Base-by-base conservation (phyloP, 768 basidiomycete species). In the Lentinula detonsa region DNA sequence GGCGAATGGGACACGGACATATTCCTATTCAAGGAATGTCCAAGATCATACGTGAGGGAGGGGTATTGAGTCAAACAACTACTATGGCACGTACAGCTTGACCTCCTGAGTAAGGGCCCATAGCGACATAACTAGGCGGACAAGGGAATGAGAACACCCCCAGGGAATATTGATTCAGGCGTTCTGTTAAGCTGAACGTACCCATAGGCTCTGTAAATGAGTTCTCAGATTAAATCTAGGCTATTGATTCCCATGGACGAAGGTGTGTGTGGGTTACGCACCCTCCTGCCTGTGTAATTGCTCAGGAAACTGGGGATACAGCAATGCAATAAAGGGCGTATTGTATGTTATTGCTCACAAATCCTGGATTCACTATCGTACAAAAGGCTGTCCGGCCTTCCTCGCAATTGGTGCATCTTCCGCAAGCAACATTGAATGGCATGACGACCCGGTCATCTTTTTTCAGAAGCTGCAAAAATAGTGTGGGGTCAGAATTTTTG, bases 381-480 rank as follows among this genome's bases (percentile, higher is more conserved):
- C 82, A 85, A 67, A 83, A 84, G 0, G 81, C 83, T 5, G 82
- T 81, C 42, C 63, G 75, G 10, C 78, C 76, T 65, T 79, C 78
- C 56, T 83, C 82, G 63, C 83, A 84, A 64, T 85, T 85, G 61
- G 74, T 63, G 73, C 83, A 84, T 18, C 81, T 78, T 15, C 83
- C 83, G 63, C 82, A 84, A 0, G 80, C 82, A 34, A 84, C 82
- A 61, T 84, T 84, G 73, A 84, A 84, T 1, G 82, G 83, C 76
- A 83, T 80, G 23, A 84, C 82, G n/a, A 84, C 81, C 34, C 83
- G 76, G 64, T 85, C 83, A 13, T 82, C 83, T 62, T 79, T 78
- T 70, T 82, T 79, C 46, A 84, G 66, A 8, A 81, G 72, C 80
- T 81, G 43, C 11, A 37, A 56, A 54, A 62, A 51, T 53, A 37